These are phyloP conservation scores for Chamaecrista fasciculata DNA, from an alignment of 306 rosid species.

Conservation along the genomic window DNA sequence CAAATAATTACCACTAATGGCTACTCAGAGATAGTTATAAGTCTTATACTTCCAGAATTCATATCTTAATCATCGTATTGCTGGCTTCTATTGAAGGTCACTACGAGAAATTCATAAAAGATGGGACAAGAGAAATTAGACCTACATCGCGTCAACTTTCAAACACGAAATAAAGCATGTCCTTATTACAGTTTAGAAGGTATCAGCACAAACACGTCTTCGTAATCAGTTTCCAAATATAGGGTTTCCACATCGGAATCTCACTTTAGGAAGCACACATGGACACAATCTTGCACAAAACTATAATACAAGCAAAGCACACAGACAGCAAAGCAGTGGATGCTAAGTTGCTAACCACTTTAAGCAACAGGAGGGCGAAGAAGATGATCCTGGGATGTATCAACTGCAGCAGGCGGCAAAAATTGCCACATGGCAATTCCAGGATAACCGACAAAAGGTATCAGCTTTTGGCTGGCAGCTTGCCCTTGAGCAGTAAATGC, in stretches of 20 bases:
- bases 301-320: constrained; percentile 19
- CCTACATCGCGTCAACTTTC: not conserved
- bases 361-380: constrained; percentile 95
- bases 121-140: not conserved
- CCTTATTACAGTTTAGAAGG: constrained; percentile 22
- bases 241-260: constrained; percentile 5
- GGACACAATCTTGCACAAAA: constrained; percentile 21
- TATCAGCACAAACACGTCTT: constrained; percentile 17
- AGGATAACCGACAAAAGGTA: constrained; percentile 84
- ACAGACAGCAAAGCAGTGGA: constrained; percentile 24
- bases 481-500: constrained; percentile 51
- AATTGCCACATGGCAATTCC: constrained; percentile 95
- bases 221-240: constrained; percentile 16
- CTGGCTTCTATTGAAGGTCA: too few species aligned
- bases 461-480: constrained; percentile 56
- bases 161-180: constrained; percentile 24
- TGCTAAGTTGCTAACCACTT: constrained; percentile 39
- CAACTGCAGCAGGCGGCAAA: constrained; percentile 75
- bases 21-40: too few species aligned
- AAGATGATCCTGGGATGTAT: constrained; percentile 85
- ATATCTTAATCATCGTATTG: too few species aligned
- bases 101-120: not conserved
- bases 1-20: too few species aligned
- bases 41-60: too few species aligned
- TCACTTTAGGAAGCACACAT: constrained; percentile 29